These are phyloP conservation scores for Massarina eburnea DNA, from an alignment of 2,329 filamentous ascomycete genomes.

Conservation along the genomic window DNA sequence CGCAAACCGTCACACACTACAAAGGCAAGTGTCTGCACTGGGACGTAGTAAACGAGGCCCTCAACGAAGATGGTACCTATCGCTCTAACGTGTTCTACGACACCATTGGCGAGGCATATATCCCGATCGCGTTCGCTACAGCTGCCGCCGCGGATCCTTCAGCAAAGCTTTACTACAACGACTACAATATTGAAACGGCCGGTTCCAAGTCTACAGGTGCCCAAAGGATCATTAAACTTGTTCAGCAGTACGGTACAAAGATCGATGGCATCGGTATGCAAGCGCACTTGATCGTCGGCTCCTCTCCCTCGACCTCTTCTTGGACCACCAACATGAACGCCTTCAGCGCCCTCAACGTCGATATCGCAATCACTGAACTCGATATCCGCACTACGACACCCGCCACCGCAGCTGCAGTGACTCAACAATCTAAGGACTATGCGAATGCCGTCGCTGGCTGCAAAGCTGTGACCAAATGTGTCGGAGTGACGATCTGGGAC, in stretches of 20 bases:
- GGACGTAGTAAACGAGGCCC: constrained; percentile 46
- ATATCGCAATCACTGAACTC: constrained; percentile 65
- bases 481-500: constrained; percentile 63
- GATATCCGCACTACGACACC: constrained; percentile 55
- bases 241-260: constrained; percentile 34
- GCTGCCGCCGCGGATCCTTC: constrained; percentile 40
- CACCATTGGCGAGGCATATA: constrained; percentile 44
- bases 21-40: constrained; percentile 43
- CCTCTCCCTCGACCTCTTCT: constrained; percentile 30
- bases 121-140: constrained; percentile 45
- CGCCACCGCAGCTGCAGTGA: constrained; percentile 20
- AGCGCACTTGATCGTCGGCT: constrained; percentile 53
- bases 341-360: constrained; percentile 55
- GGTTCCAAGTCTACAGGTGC: constrained; percentile 41
- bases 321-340: constrained; percentile 52
- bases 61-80: constrained; percentile 46
- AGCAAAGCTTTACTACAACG: constrained; percentile 49
- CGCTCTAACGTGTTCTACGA: constrained; percentile 43
- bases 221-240: constrained; percentile 41
- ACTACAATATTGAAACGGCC: constrained; percentile 48
- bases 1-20: constrained; percentile 41
- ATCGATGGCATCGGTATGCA: constrained; percentile 53
- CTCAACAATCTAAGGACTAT: constrained; percentile 55
- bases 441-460: constrained; percentile 56
- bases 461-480: constrained; percentile 56